These are phyloP conservation scores for Akanthomyces dipterigenus DNA, from an alignment of 2,329 filamentous ascomycete genomes.

Conservation along the genomic window DNA sequence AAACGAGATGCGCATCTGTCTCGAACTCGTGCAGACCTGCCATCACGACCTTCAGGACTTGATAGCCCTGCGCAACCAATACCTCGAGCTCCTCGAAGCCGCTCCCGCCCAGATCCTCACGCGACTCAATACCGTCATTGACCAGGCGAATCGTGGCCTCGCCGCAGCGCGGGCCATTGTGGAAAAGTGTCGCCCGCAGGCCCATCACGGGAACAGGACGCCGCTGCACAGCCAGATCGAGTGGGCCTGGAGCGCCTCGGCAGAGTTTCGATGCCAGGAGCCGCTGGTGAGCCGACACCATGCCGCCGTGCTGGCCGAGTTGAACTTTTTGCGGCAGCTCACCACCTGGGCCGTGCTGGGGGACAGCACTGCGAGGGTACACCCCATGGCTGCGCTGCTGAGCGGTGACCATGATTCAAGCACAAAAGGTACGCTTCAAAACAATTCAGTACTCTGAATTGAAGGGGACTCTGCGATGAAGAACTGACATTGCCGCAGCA, in stretches of 20 bases:
- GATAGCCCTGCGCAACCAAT: conserved; percentile 24
- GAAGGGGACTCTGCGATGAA: no score
- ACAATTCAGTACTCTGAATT: no score
- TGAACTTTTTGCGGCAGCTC: conserved; percentile 20
- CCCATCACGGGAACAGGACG: conserved; percentile 15
- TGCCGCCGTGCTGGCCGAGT: conserved; percentile 22
- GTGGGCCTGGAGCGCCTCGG: conserved; percentile 21
- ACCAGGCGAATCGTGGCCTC: conserved; percentile 21
- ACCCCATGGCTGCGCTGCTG: neutral
- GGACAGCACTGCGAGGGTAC: neutral
- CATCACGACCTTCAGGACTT: conserved; percentile 26
- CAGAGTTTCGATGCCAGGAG: conserved; percentile 21
- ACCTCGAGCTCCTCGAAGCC: conserved; percentile 18
- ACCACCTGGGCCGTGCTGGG: neutral
- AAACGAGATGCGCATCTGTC: conserved; percentile 20
- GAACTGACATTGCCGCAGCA: neutral
- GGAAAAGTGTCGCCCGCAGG: conserved; percentile 23
- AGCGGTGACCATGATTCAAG: neutral
- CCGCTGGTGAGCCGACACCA: conserved; percentile 23
- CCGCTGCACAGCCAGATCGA: conserved; percentile 17
- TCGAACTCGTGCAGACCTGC: conserved; percentile 27
- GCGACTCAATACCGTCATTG: conserved; percentile 24
- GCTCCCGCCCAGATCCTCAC: conserved; percentile 20
- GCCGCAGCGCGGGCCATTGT: conserved; percentile 23
- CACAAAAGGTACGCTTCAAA: neutral